These are phyloP conservation scores for Alternaria tenuissima DNA, from an alignment of 2,329 filamentous ascomycete species.

Conservation along the genomic window DNA sequence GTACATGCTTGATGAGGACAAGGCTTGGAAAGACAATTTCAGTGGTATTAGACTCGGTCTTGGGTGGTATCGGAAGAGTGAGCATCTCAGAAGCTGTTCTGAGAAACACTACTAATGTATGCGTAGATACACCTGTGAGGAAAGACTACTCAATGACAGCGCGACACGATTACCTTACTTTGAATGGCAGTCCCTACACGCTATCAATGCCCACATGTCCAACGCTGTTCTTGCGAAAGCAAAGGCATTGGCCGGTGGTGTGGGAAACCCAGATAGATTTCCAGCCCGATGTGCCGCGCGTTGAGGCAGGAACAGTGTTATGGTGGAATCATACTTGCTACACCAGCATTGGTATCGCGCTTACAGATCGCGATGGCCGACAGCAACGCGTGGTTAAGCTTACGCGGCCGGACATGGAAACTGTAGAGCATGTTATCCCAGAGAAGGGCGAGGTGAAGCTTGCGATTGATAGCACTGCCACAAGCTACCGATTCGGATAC, in stretches of 20 bases:
- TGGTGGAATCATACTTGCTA: conserved; percentile 64
- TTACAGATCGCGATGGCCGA: background rate
- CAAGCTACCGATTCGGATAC: conserved; percentile 39
- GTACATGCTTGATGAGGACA: conserved; percentile 17
- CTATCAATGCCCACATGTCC: conserved; percentile 61
- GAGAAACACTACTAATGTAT: conserved; percentile 48
- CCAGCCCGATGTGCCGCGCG: conserved; percentile 51
- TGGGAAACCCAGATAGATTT: conserved; percentile 60
- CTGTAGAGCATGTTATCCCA: conserved; percentile 21
- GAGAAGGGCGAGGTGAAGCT: conserved; percentile 32
- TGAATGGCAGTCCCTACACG: conserved; percentile 63
- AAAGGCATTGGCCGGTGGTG: conserved; percentile 54
- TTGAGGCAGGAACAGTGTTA: conserved; percentile 63
- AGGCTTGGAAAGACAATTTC: conserved; percentile 21
- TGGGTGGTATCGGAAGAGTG: conserved; percentile 28
- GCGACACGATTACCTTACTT: conserved; percentile 54
- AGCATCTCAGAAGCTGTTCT: conserved; percentile 31
- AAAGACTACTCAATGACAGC: conserved; percentile 58
- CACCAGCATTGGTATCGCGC: conserved; percentile 53
- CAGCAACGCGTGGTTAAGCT: conserved; percentile 11
- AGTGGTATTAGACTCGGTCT: conserved; percentile 10
- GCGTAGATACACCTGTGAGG: conserved; percentile 59
- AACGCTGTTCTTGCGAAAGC: conserved; percentile 64
- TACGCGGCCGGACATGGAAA: conserved; percentile 13
- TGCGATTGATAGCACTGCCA: conserved; percentile 9